Percentiles rank a stretch among this genome's conserved stretches.
Evolutionary conservation across 2,329 filamentous ascomycete genomes (phyloP).

Genomic region (Penicillium sp.): DNA sequence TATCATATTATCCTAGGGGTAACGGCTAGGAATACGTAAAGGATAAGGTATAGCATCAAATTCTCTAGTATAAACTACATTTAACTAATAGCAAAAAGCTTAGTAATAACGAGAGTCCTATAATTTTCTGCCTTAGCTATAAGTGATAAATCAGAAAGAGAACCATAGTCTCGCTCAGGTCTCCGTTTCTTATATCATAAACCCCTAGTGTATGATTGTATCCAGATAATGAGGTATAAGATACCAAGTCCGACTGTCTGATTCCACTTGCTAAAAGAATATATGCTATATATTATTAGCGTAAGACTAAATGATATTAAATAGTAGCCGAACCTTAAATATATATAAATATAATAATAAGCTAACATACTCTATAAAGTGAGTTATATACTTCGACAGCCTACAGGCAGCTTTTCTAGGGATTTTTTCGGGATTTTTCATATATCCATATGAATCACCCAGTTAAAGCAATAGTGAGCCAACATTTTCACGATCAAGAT

Average conservation of each 20-base stretch:
- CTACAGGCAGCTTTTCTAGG: too few relatives aligned
- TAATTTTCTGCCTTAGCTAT: too few relatives aligned
- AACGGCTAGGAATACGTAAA: too few relatives aligned
- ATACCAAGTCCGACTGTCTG: background rate
- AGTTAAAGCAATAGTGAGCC: background rate
- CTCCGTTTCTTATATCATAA: background rate
- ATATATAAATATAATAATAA: background rate
- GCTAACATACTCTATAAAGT: background rate
- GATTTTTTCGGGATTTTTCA: too few relatives aligned
- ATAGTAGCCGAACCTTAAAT: background rate
- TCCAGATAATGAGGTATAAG: background rate
- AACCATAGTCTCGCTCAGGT: background rate
- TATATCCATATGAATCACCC: background rate
- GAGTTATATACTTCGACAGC: background rate
- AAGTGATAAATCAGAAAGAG: too few relatives aligned
- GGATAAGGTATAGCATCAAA: too few relatives aligned
- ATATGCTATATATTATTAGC: background rate
- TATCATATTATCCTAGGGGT: background rate
- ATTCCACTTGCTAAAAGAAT: background rate
- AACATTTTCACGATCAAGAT: background rate
- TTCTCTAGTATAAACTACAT: background rate
- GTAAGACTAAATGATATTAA: background rate
- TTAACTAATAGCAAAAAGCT: background rate
- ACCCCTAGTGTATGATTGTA: background rate
- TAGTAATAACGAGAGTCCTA: too few relatives aligned